Base-by-base conservation (phyloP, 192 early-diverging fungal species). In the Cetraspora pellucida region DNA sequence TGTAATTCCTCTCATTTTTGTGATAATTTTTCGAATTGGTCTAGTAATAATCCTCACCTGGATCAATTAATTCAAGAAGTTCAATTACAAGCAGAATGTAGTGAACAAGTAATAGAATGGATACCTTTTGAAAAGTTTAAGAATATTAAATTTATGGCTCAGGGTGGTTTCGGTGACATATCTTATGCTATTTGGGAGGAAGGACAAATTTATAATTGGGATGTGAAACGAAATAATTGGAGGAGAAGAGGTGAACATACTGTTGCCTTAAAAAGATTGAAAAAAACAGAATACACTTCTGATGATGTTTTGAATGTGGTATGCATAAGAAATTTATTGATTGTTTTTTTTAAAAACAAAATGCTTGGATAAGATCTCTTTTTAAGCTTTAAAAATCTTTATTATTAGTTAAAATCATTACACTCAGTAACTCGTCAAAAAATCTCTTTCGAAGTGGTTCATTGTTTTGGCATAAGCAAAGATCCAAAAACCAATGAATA, bases 191-290 rank as follows among this genome's bases (percentile, higher is more conserved):
- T 14, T 25, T 52, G 69, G n/a, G 43, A 37, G 10, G 17, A 31
- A 1, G 63, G 63, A 17, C 31, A 45, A 25, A 45, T 65, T 44
- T 37, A 45, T 37, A 19, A 28, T 11, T 71, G 50, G 21, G 43
- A 50, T 52, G 1, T 21, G 6, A 23, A 49, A 52, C 23, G 25
- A 3, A 71, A 54, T 14, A 1, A 54, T 4, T 71, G 69, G 46
- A n/a, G 50, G 50, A 7, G 69, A 30, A 2, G 30, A 25, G 6
- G 6, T 30, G 10, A 17, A 1, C 16, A 54, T 37, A 2, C 58
- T n/a, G 69, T 71, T 28, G 69, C 23, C 2, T 50, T 71, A 19
- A 71, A 71, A 52, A 71, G n/a, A 45, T 28, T 71, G 27, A 49
- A 71, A 30, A 52, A 23, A 19, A 45, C 47, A 52, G 23, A 54